Evolutionary conservation across 176 grass and related monocot species (phyloP).

Genomic region (Tuctoria greenei): DNA sequence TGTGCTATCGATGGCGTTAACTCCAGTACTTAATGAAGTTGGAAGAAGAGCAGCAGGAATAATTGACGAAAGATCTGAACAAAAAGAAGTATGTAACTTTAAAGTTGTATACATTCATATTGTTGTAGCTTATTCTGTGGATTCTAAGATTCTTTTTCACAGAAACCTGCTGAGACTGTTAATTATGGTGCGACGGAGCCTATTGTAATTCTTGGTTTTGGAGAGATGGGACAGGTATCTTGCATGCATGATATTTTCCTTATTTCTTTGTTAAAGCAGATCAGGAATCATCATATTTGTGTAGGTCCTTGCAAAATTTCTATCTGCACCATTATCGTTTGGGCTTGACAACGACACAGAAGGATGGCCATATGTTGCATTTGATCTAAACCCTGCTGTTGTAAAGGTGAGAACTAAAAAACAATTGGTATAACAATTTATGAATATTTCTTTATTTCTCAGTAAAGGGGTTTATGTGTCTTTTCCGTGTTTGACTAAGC

Average conservation of each 20-base stretch:
- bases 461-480: not conserved
- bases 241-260: constrained; percentile 17
- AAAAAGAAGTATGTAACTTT: constrained; percentile 60
- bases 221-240: constrained; percentile 85
- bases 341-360: constrained; percentile 46
- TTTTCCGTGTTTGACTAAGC: constrained; percentile 27
- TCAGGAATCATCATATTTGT: constrained; percentile 19
- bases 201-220: constrained; percentile 93
- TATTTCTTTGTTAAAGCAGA: constrained; percentile 1
- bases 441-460: constrained; percentile 7
- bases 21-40: constrained; percentile 89
- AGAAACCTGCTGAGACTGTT: constrained; percentile 66
- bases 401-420: constrained; percentile 66
- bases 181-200: constrained; percentile 87
- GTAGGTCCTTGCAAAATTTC: constrained; percentile 91
- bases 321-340: constrained; percentile 85
- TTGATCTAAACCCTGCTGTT: constrained; percentile 88
- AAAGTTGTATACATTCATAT: constrained; percentile 10
- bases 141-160: constrained; percentile 34
- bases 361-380: constrained; percentile 88
- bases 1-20: constrained; percentile 94
- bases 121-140: constrained; percentile 23
- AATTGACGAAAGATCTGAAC: constrained; percentile 72
- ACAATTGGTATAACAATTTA: constrained; percentile 5
- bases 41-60: constrained; percentile 69